Evolutionary conservation across 352 stramenopile genomes (phyloP).

Genomic region (Pythium aquatile): DNA sequence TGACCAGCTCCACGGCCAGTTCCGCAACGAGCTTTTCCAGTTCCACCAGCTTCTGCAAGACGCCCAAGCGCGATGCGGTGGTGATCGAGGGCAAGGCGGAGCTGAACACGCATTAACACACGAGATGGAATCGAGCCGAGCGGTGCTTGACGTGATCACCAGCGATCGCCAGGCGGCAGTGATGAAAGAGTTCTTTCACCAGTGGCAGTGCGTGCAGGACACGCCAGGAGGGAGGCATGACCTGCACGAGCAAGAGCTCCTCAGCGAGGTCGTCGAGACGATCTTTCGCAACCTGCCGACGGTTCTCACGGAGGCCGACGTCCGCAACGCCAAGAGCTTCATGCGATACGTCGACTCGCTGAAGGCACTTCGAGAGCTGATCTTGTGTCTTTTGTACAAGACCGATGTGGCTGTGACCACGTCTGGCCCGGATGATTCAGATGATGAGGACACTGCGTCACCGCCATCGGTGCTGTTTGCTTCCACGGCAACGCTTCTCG

Average conservation of each 20-base stretch:
- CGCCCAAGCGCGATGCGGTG: constrained; percentile 21
- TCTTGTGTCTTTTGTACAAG: constrained; percentile 57
- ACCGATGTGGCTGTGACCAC: neutral
- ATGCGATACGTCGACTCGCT: constrained; percentile 58
- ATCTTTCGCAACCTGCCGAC: constrained; percentile 62
- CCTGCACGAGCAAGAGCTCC: constrained; percentile 30
- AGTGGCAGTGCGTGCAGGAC: constrained; percentile 33
- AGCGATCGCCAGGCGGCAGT: constrained; percentile 67
- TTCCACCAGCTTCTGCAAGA: constrained; percentile 69
- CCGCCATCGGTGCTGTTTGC: constrained; percentile 12
- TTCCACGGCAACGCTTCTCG: constrained; percentile 11
- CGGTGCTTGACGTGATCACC: constrained; percentile 55
- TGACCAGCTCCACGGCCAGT: constrained; percentile 39
- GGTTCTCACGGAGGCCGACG: constrained; percentile 45
- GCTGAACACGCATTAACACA: neutral
- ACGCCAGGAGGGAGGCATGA: neutral
- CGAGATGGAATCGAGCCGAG: constrained; percentile 26
- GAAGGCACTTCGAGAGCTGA: constrained; percentile 46
- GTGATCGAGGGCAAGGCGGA: constrained; percentile 1
- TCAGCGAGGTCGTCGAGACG: constrained; percentile 64
- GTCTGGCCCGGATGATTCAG: neutral
- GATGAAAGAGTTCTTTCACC: constrained; percentile 56
- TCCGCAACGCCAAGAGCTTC: constrained; percentile 44
- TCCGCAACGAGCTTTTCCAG: constrained; percentile 63
- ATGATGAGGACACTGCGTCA: constrained; percentile 10